These are phyloP conservation scores for Pseudocercospora macadamiae DNA, from an alignment of 2,329 filamentous ascomycete genomes.

Conservation along the genomic window DNA sequence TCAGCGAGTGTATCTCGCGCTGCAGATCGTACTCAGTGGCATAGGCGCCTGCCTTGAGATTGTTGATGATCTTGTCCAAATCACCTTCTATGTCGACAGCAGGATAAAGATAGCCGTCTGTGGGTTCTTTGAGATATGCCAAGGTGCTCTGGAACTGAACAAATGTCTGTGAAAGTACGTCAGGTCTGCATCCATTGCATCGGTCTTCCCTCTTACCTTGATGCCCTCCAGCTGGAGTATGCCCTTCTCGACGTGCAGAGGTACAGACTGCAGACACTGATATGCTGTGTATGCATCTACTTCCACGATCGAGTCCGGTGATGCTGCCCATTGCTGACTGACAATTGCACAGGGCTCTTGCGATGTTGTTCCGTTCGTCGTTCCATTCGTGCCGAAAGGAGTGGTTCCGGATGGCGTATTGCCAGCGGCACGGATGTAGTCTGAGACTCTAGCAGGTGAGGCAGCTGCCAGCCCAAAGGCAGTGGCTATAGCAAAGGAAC, in stretches of 20 bases:
- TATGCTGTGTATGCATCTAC: not conserved
- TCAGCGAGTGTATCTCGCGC: slow-evolving; percentile 39
- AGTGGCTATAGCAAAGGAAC: slow-evolving; percentile 2
- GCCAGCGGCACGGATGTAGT: slow-evolving; percentile 13
- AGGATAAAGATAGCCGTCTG: slow-evolving; percentile 38
- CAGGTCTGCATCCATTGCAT: not conserved
- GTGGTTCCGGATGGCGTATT: not conserved
- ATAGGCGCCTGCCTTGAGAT: slow-evolving; percentile 37
- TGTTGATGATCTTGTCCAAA: slow-evolving; percentile 40
- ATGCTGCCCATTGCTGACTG: not conserved
- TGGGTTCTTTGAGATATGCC: slow-evolving; percentile 44
- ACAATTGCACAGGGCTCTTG: slow-evolving; percentile 1
- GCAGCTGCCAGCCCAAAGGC: slow-evolving; percentile 7
- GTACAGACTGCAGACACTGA: slow-evolving; percentile 10
- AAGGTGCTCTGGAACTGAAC: slow-evolving; percentile 45
- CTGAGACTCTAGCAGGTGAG: slow-evolving; percentile 8
- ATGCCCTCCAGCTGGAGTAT: slow-evolving; percentile 10
- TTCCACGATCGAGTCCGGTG: not conserved
- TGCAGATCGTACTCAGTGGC: slow-evolving; percentile 48
- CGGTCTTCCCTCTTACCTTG: not conserved
- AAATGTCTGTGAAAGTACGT: not conserved
- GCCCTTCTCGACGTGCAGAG: slow-evolving; percentile 10
- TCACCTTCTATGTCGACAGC: slow-evolving; percentile 44
- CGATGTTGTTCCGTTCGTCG: not conserved
- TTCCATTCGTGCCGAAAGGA: not conserved